A percentile compares a stretch with the other conserved stretches of the same genome.
Conservation (phyloP, 2,329 filamentous ascomycete genomes). For the Fusarium pseudoanthophilum region DNA sequence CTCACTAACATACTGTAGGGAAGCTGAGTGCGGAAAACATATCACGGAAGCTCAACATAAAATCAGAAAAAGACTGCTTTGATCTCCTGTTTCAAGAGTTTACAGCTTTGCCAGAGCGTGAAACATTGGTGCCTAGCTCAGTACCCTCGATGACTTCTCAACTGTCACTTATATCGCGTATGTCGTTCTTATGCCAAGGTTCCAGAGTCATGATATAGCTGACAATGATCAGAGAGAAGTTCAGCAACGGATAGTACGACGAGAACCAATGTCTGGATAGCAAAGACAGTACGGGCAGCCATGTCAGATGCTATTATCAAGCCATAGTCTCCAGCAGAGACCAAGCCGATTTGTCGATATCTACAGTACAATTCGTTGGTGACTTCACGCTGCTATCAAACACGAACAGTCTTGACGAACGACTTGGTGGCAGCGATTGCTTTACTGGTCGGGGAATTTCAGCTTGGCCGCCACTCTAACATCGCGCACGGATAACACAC, state of each 20-base stretch:
- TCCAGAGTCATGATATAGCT: not conserved
- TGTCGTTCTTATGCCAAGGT: not conserved
- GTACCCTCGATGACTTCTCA: conserved; percentile 10
- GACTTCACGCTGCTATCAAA: fast-evolving
- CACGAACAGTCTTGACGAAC: no score
- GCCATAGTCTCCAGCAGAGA: conserved; percentile 8
- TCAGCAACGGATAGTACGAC: conserved; percentile 16
- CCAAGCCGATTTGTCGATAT: not conserved
- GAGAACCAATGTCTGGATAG: conserved; percentile 47
- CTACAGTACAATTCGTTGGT: not conserved
- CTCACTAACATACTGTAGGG: not conserved
- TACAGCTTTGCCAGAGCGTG: conserved; percentile 43
- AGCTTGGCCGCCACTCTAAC: not conserved
- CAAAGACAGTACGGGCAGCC: conserved; percentile 46
- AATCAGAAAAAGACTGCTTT: conserved; percentile 43
- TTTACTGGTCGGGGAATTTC: not conserved
- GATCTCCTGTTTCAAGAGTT: conserved; percentile 41
- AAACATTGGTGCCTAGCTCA: conserved; percentile 14
- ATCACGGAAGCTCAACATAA: conserved; percentile 24
- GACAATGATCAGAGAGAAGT: not conserved
- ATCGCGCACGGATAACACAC: not conserved
- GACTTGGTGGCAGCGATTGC: not conserved
- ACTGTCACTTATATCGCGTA: conserved; percentile 24
- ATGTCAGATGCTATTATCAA: conserved; percentile 41
- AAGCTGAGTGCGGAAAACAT: not conserved